Evolutionary conservation across 2,329 filamentous ascomycete species (phyloP).

Genomic region (Juglanconis oblonga): DNA sequence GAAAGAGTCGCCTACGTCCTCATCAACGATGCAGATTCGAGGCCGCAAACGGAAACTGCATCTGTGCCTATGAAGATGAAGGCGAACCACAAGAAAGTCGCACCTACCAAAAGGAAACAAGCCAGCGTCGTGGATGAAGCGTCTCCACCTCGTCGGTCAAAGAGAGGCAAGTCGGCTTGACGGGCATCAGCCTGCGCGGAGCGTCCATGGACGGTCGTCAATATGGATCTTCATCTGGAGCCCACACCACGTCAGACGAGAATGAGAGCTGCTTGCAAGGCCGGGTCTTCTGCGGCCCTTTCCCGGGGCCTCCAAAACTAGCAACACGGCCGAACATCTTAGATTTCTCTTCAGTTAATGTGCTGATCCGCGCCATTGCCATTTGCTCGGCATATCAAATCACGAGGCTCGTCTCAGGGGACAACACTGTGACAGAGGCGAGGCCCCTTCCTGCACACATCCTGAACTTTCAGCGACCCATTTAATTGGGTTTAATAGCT

Average conservation of each 20-base stretch:
- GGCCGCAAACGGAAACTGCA: not conserved
- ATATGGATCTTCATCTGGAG: not conserved
- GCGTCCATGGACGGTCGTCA: not conserved
- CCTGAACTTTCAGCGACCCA: not conserved
- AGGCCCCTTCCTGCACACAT: not conserved
- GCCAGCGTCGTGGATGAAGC: conserved; percentile 2
- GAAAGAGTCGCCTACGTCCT: conserved; percentile 72
- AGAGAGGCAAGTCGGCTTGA: conserved; percentile 10
- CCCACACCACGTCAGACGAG: too few species aligned
- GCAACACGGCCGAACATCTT: too few species aligned
- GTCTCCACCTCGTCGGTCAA: conserved; percentile 10
- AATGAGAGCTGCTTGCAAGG: too few species aligned
- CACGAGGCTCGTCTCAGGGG: not conserved
- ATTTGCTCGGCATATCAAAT: too few species aligned
- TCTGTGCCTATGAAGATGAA: conserved; percentile 1
- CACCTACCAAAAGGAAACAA: conserved; percentile 12
- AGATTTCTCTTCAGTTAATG: too few species aligned
- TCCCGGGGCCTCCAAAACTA: too few species aligned
- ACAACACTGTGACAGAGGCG: not conserved
- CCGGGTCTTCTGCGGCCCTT: too few species aligned
- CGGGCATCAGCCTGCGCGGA: not conserved
- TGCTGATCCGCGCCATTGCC: too few species aligned
- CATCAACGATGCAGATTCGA: conserved; percentile 39
- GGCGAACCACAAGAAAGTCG: not conserved
- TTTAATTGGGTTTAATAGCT: not conserved